Conservation (phyloP, 768 basidiomycete genomes). For the Coprinopsis cinerea region DNA sequence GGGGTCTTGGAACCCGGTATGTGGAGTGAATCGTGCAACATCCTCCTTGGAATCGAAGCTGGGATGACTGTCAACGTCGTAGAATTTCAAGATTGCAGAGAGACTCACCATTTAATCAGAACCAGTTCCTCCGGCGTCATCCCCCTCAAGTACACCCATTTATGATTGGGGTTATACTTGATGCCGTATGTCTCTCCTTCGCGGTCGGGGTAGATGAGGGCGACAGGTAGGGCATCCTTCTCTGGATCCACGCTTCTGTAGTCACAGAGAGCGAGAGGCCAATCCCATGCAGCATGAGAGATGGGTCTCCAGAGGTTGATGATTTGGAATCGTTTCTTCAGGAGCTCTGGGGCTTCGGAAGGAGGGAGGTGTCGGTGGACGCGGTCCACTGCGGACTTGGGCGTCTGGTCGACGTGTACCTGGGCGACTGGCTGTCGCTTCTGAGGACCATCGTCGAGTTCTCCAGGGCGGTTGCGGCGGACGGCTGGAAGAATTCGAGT, state of each 20-base stretch:
- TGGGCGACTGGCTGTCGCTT: constrained; percentile 41
- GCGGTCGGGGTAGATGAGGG: constrained; percentile 41
- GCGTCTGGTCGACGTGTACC: constrained; percentile 51
- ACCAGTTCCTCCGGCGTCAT: constrained; percentile 45
- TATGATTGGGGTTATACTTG: constrained; percentile 38
- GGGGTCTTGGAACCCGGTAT: constrained; percentile 54
- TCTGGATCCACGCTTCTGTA: constrained; percentile 37
- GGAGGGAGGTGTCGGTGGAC: constrained; percentile 47
- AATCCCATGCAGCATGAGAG: constrained; percentile 38
- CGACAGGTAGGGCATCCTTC: constrained; percentile 38
- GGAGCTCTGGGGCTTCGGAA: constrained; percentile 35
- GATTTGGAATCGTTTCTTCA: constrained; percentile 48
- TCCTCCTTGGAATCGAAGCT: constrained; percentile 29
- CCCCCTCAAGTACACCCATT: constrained; percentile 45
- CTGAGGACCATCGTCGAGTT: constrained; percentile 26
- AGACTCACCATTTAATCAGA: constrained; percentile 47
- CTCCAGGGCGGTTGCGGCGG: constrained; percentile 37
- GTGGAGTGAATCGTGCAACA: constrained; percentile 54
- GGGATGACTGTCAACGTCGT: neutral
- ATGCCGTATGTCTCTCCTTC: constrained; percentile 50
- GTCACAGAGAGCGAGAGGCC: constrained; percentile 49
- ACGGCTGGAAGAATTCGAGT: constrained; percentile 26
- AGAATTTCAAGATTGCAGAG: neutral
- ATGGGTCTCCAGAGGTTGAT: constrained; percentile 62
- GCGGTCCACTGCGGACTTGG: constrained; percentile 34